A percentile compares a stretch with the other conserved stretches of the same genome.
Evolutionary conservation across 2,329 filamentous ascomycete species (phyloP).

Genomic region (Xylaria multiplex): DNA sequence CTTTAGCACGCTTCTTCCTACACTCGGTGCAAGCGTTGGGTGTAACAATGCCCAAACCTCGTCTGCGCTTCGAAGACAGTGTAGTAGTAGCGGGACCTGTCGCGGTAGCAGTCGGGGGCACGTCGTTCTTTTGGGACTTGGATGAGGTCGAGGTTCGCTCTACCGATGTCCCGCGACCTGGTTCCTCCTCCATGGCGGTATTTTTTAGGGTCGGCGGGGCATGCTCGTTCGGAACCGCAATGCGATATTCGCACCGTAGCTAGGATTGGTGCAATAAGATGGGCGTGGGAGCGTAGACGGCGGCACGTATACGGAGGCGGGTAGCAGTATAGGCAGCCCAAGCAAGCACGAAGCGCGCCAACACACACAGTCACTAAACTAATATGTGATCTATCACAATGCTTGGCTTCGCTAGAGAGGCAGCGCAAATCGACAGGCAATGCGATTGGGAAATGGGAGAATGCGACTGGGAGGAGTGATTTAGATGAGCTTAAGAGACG

Average conservation of each 20-base stretch:
- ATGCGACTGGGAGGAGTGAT: neutral
- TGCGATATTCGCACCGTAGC: slow-evolving; percentile 29
- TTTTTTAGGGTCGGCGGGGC: slow-evolving; percentile 34
- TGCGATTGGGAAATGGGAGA: neutral
- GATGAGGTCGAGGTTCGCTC: slow-evolving; percentile 42
- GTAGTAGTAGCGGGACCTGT: slow-evolving; percentile 41
- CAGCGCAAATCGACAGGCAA: neutral
- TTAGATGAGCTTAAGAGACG: neutral
- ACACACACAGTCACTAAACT: slow-evolving; percentile 2
- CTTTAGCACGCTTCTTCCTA: slow-evolving; percentile 70
- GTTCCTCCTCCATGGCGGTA: slow-evolving; percentile 48
- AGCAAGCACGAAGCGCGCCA: slow-evolving; percentile 4
- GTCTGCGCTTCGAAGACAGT: slow-evolving; percentile 60
- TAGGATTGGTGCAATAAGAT: neutral
- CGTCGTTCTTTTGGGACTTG: slow-evolving; percentile 44
- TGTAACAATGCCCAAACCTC: slow-evolving; percentile 66
- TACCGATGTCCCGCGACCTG: slow-evolving; percentile 41
- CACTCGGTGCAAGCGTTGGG: slow-evolving; percentile 71
- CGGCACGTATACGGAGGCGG: neutral
- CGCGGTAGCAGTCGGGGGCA: slow-evolving; percentile 38
- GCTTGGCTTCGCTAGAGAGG: slow-evolving; percentile 7
- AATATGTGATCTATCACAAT: neutral
- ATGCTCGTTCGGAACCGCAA: slow-evolving; percentile 37
- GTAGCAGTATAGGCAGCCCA: neutral
- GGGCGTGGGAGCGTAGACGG: neutral